A percentile compares a stretch with the other conserved stretches of the same genome.
These are phyloP conservation scores for Solanum bulbocastanum DNA, from an alignment of 257 asterid genomes.

Conservation along the genomic window DNA sequence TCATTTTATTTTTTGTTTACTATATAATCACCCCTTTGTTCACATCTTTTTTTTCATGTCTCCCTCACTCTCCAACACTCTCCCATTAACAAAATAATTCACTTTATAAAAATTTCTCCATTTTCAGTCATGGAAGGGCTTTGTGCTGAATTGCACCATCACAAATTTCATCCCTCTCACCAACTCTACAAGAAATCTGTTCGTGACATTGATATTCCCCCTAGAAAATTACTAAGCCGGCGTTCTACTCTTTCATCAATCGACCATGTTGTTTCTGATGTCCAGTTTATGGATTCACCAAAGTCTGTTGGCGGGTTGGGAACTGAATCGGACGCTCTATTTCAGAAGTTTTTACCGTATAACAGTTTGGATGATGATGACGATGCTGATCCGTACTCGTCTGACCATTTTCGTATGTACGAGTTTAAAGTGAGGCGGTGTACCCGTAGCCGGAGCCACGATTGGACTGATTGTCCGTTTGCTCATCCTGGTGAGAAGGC, in stretches of 20 bases:
- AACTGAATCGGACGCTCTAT: constrained; percentile 18
- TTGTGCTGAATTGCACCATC: constrained; percentile 37
- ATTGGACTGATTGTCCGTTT: constrained; percentile 98
- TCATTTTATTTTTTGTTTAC: not conserved
- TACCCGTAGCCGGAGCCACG: constrained; percentile 88
- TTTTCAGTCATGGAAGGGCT: constrained; percentile 32
- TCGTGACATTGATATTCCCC: constrained; percentile 77
- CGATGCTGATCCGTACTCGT: constrained; percentile 63
- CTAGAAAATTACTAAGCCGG: constrained; percentile 59
- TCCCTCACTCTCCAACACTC: not conserved
- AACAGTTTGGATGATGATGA: constrained; percentile 37
- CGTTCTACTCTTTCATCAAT: constrained; percentile 11
- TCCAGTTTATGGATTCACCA: constrained; percentile 31
- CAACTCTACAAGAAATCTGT: constrained; percentile 59
- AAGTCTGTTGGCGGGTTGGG: constrained; percentile 16
- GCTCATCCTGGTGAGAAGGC: constrained; percentile 98
- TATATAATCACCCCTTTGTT: not conserved
- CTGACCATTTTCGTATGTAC: constrained; percentile 80
- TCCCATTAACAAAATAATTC: not conserved
- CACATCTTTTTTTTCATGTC: not conserved
- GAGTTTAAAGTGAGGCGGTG: constrained; percentile 91
- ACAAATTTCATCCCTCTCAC: constrained; percentile 55
- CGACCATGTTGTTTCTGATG: not conserved
- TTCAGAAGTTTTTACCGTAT: constrained; percentile 67
- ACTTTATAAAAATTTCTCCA: too few relatives aligned